These are phyloP conservation scores for Trifolium repens DNA, from an alignment of 306 rosid genomes.

Conservation along the genomic window DNA sequence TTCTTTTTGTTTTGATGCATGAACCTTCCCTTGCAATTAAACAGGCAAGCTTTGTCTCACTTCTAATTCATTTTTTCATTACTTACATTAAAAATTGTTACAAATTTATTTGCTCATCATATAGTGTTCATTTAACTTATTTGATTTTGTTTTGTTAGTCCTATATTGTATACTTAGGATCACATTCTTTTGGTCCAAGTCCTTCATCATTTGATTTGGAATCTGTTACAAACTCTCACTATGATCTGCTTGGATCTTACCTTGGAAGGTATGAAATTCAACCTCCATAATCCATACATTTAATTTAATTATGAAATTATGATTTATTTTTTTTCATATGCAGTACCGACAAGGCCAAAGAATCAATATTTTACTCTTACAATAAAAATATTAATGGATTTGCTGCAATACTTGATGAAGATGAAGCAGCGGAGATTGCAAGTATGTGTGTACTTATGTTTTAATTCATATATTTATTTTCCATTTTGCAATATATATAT, in stretches of 20 bases:
- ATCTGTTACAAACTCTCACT: constrained; percentile 47
- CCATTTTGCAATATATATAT: not conserved
- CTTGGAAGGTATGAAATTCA: constrained; percentile 59
- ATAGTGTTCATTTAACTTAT: not conserved
- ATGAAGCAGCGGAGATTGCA: constrained; percentile 52
- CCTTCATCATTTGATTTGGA: constrained; percentile 38
- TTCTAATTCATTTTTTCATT: not conserved
- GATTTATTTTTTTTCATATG: not conserved
- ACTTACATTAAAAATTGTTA: too few species aligned
- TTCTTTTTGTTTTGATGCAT: constrained; percentile 46
- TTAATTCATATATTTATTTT: not conserved
- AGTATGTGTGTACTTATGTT: constrained; percentile 47
- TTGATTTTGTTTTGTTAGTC: constrained; percentile 46
- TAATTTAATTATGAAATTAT: not conserved
- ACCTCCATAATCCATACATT: not conserved
- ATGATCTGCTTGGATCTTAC: constrained; percentile 55
- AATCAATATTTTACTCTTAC: constrained; percentile 71
- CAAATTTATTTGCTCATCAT: not conserved
- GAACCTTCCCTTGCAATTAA: constrained; percentile 44
- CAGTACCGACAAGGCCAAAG: constrained; percentile 58
- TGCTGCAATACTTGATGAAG: constrained; percentile 74
- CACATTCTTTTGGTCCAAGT: constrained; percentile 44
- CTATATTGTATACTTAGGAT: constrained; percentile 75
- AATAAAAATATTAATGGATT: constrained; percentile 67
- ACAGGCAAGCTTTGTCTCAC: constrained; percentile 46